phyloP scores from a whole-genome alignment of 345 rosid species.

The Linum trigynum region DNA sequence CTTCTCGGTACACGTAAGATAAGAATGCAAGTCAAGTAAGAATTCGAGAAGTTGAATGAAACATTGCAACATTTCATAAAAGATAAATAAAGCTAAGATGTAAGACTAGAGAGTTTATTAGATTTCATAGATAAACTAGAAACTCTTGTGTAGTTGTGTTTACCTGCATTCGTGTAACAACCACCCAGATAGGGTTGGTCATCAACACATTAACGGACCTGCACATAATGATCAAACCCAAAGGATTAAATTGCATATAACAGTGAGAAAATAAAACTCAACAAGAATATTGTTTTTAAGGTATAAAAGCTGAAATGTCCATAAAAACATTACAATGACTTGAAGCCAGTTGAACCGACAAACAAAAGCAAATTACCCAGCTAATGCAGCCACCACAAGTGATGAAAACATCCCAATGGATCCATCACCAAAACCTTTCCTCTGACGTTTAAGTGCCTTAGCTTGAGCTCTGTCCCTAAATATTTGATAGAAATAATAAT shows the following conservation, averaged over 20 bases:
- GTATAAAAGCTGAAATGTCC: too few species aligned
- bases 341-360: neutral
- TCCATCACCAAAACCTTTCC: constrained; percentile 82
- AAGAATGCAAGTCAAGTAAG: neutral
- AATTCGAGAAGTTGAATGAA: neutral
- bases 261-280: neutral
- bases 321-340: neutral
- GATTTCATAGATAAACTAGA: neutral
- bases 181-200: constrained; percentile 97
- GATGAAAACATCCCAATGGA: constrained; percentile 92
- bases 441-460: constrained; percentile 43
- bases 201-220: constrained; percentile 85
- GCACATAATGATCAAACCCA: constrained; percentile 14
- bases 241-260: constrained; percentile 11
- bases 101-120: neutral
- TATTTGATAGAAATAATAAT: constrained; percentile 99
- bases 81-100: neutral
- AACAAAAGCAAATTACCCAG: constrained; percentile 50
- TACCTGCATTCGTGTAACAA: constrained; percentile 99
- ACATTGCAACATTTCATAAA: neutral
- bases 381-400: constrained; percentile 81
- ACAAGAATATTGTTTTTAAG: too few species aligned
- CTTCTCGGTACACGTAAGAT: too few species aligned
- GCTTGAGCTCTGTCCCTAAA: constrained; percentile 86
- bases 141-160: constrained; percentile 8